Evolutionary conservation across 352 stramenopile species (phyloP), one percentile per base, ranked within the genome.

Genomic region (Phytophthora brassicae): DNA sequence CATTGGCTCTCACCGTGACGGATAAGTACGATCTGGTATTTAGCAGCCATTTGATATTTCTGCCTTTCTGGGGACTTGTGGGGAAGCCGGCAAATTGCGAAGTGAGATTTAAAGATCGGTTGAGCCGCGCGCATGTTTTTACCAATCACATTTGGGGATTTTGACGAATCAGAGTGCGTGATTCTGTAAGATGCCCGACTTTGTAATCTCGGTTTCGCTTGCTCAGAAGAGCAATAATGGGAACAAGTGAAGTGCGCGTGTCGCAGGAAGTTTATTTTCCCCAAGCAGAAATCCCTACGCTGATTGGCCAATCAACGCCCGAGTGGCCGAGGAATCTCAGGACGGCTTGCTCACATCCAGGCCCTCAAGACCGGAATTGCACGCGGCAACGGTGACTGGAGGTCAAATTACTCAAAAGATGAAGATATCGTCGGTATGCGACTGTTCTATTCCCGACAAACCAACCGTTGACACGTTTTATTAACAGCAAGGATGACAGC

Each of bases 1-100:
- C 96, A 99, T 46, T 97, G 94, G 43, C 88, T 98, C 79, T 99
- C 95, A 74, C 97, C 95, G 81, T 99, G 96, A 70, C 95, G 86
- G 44, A 96, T 93, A n/a, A 96, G 56, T 42, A 95, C 86, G 60
- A 95, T 78, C 69, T 92, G 83, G 77, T 94, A 92, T 80, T 91
- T 94, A 66, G 81, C 85, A 28, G 64, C 60, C 70, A 79, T 79
- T 45, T n/a, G 23, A 33, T 28, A 20, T 44, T 2, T n/a, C n/a
- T n/a, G n/a, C n/a, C n/a, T n/a, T n/a, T n/a, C n/a, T 5, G 24
- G 38, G 24, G 48, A 43, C 29, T 66, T 69, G 57, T 4, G 26
- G 49, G 43, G 64, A 60, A 70, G 49, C 19, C 44, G 48, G 60
- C 52, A 56, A 74, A 71, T 64, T 71, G 68, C 64, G 31, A 71